phyloP scores from a whole-genome alignment of 2,329 filamentous ascomycete genomes.

The Aspergillus pseudonomiae region DNA sequence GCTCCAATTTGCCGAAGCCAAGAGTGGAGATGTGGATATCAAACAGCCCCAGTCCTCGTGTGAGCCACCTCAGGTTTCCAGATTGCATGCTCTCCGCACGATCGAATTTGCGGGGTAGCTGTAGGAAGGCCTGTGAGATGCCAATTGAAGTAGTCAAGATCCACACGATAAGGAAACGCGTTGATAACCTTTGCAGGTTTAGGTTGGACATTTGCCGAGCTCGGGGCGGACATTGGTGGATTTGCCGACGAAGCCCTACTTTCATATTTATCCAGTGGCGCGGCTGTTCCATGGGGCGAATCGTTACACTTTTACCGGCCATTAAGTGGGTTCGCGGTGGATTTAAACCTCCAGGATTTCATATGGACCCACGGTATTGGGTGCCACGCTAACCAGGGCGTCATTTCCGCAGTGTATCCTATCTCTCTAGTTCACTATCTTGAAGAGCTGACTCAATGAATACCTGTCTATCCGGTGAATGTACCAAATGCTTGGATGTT shows the following conservation, averaged over 20 bases:
- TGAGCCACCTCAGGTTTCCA: constrained; percentile 2
- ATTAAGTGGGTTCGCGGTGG: neutral
- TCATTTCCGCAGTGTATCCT: neutral
- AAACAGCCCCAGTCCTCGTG: neutral
- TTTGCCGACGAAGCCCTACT: constrained; percentile 15
- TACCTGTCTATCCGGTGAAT: neutral
- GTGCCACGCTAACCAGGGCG: neutral
- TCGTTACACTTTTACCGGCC: neutral
- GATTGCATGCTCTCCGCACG: constrained; percentile 19
- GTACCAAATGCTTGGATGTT: neutral
- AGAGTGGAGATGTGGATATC: constrained; percentile 10
- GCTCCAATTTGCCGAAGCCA: neutral
- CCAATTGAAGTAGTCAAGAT: neutral
- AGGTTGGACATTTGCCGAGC: constrained; percentile 15
- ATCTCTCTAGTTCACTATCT: neutral
- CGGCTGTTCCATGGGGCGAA: neutral
- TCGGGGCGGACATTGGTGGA: constrained; percentile 11
- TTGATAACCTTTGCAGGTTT: constrained; percentile 7
- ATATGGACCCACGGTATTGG: neutral
- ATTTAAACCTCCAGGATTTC: neutral
- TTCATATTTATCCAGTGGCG: neutral
- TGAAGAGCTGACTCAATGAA: neutral
- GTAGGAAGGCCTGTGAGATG: neutral
- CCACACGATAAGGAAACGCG: neutral
- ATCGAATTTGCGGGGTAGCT: constrained; percentile 26